Base-by-base conservation (phyloP, 352 stramenopile genomes). In the Phytophthora nicotianae region DNA sequence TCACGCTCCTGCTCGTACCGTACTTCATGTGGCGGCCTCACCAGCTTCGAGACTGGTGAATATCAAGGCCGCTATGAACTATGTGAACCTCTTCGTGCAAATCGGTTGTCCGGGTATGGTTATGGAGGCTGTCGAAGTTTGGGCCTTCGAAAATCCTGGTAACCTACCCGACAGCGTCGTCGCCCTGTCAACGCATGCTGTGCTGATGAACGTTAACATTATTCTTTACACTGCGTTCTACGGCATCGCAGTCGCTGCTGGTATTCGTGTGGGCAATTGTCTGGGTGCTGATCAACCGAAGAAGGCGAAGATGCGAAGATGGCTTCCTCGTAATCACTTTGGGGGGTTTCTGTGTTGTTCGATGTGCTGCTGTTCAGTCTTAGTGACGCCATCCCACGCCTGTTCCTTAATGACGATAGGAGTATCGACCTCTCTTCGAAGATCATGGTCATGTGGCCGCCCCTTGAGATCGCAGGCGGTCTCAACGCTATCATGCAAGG, bases 51-150 rank as follows among this genome's bases (percentile, higher is more conserved):
- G 17, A 46, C 3, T 46, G 40, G 40, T 46, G 40, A 21, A 46
- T 16, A 14, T 46, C 19, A 20, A 46, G 19, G 40, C 40, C 9
- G 40, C 40, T 24, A 5, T 16, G 0, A 14, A 8, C n/a, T 46
- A 46, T 10, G 19, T 26, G 1, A 21, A 21, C 10, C 17, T 46
- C 8, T 46, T 46, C 19, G 3, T 26, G 4, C 7, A 21, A 46
- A 20, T 46, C 8, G 40, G 86, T 7, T 17, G 33, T 19, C 45
- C 45, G 17, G 45, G 45, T 14, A 51, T 51, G 45, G 5, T 24
- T 10, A 40, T 51, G 24, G 16, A 38, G 33, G 45, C 17, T 16
- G 20, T 46, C 2, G 40, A 46, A 11, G 19, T 46, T 9, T 46
- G 40, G 6, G 40, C 40, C 19, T 46, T 46, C 19, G 40, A 46